Evolutionary conservation across 768 basidiomycete genomes (phyloP), one percentile per base, ranked within the genome.

Genomic region (Lepiota venenata): DNA sequence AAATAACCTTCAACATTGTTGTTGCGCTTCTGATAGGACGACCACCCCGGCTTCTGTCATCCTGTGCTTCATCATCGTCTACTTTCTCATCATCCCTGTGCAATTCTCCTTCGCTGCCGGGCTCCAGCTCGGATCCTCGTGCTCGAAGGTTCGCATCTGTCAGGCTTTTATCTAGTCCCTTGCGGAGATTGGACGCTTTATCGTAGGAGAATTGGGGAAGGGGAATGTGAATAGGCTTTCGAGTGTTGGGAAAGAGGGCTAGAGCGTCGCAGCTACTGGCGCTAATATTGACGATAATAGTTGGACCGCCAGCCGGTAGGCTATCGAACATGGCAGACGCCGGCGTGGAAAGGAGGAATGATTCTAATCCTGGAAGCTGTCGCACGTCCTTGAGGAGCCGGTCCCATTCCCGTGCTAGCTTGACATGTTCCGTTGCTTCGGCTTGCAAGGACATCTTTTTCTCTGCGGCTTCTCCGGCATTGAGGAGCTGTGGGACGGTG

Each of bases 351-450:
- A 29, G 37, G 37, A 62, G 57, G 27, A 62, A 57, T 6, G 39
- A 42, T 15, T 60, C 56, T 36, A 64, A 63, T 4, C 62, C 58
- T n/a, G 45, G 49, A 40, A 25, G 6, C n/a, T 10, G 3, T 32
- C 60, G 39, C 0, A 58, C 52, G 11, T 52, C 36, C 11, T 29
- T 18, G 2, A 61, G 51, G 15, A 61, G 36, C 3, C 7, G 12
- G 3, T 63, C 59, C 57, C 62, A 58, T 44, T 61, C 55, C 6
- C 32, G 18, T 5, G 57, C 58, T n/a, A 63, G 55, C 21, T 50
- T 39, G 18, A 50, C 44, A 25, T 61, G 52, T n/a, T 14, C 16
- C 12, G 25, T 14, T 8, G 53, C 47, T 37, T 52, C 48, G 1
- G 55, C 20, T 21, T 60, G 43, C 15, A 53, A n/a, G 3, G 40